Percentiles rank a stretch among this genome's conserved stretches.
Evolutionary conservation across 2,329 filamentous ascomycete genomes (phyloP).

Genomic region (Fusarium sp.): DNA sequence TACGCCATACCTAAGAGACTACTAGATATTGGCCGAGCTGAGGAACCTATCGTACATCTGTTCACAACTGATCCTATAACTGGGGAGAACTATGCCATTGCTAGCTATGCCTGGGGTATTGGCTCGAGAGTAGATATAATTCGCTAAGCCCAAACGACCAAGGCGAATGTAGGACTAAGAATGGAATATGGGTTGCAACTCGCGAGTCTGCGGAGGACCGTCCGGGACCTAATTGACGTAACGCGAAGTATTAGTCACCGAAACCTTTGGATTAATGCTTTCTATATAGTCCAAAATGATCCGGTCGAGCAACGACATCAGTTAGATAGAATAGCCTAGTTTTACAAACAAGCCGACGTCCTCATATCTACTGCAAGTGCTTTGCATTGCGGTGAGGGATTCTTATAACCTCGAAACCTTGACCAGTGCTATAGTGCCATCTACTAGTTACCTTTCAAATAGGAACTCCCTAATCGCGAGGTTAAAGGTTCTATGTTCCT

Average conservation of each 20-base stretch:
- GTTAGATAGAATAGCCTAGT: not conserved
- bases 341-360: not conserved
- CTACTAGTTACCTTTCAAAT: not conserved
- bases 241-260: not conserved
- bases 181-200: not conserved
- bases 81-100: not conserved
- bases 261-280: not conserved
- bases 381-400: not conserved
- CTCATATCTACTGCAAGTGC: not conserved
- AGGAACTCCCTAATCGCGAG: not conserved
- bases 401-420: not conserved
- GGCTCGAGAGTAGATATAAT: not conserved
- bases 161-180: not conserved
- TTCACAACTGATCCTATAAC: not conserved
- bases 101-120: not conserved
- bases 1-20: not conserved
- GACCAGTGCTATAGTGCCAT: not conserved
- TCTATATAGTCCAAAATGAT: not conserved
- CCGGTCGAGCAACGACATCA: not conserved
- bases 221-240: not conserved
- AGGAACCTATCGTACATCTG: not conserved
- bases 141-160: not conserved
- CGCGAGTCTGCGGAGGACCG: not conserved
- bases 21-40: not conserved
- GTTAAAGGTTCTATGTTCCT: not conserved